These are phyloP conservation scores for Penicillium diatomitis DNA, from an alignment of 495 filamentous ascomycete genomes.

Conservation along the genomic window DNA sequence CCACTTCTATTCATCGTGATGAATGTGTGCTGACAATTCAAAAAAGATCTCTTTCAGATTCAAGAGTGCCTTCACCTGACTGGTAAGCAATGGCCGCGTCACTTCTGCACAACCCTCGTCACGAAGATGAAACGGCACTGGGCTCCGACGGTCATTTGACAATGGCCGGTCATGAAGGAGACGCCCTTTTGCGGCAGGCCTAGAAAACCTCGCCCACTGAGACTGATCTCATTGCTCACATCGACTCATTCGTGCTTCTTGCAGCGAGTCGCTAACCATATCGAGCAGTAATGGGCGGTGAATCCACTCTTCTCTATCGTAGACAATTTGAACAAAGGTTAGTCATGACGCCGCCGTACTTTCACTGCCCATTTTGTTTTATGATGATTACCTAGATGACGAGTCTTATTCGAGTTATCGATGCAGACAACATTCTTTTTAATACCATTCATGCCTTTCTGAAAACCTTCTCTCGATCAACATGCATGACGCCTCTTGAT, in stretches of 20 bases:
- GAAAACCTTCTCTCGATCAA: conserved; percentile 4
- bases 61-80: conserved; percentile 1
- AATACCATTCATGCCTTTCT: conserved; percentile 47
- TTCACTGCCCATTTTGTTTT: conserved; percentile 11
- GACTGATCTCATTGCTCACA: conserved; percentile 17
- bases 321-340: conserved; percentile 10
- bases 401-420: conserved; percentile 55
- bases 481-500: neutral
- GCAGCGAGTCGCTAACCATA: conserved; percentile 26
- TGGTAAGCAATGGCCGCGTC: conserved; percentile 24
- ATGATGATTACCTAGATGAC: conserved; percentile 53
- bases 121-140: conserved; percentile 98
- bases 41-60: conserved; percentile 10
- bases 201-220: conserved; percentile 99
- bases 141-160: conserved; percentile 74
- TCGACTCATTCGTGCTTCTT: conserved; percentile 11
- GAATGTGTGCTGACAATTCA: conserved; percentile 18
- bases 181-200: conserved; percentile 95
- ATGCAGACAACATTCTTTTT: conserved; percentile 47
- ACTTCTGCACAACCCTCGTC: conserved; percentile 11
- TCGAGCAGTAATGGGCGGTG: conserved; percentile 9
- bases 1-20: neutral
- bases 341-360: conserved; percentile 2
- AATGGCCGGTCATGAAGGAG: conserved; percentile 63
- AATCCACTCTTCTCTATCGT: conserved; percentile 5